Evolutionary conservation across 805 yeast species (phyloP).

Genomic region (Candida xyloterini): DNA sequence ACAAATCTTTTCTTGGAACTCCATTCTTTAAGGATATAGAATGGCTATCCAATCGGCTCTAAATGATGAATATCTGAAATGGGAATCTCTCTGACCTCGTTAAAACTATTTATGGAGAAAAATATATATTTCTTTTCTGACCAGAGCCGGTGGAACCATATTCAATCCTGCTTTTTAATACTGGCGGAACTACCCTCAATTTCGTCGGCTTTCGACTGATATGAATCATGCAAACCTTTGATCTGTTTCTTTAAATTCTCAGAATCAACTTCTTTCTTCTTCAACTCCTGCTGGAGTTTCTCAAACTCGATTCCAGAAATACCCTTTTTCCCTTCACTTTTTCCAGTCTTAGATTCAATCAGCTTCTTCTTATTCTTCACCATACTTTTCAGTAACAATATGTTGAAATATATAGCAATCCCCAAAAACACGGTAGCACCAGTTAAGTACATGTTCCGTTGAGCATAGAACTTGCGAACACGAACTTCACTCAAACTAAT

Average conservation of each 20-base stretch:
- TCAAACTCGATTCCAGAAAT: slow-evolving; percentile 27
- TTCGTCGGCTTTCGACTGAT: slow-evolving; percentile 36
- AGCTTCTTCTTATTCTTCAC: slow-evolving; percentile 35
- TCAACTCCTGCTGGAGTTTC: slow-evolving; percentile 18
- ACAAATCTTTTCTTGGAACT: neutral
- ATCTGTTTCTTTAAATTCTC: slow-evolving; percentile 43
- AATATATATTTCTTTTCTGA: slow-evolving; percentile 22
- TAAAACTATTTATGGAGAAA: slow-evolving; percentile 28
- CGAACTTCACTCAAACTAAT: slow-evolving; percentile 26
- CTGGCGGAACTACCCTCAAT: neutral
- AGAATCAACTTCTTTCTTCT: slow-evolving; percentile 20
- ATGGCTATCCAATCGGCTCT: slow-evolving; percentile 5
- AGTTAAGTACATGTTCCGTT: slow-evolving; percentile 52
- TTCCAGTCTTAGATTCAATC: slow-evolving; percentile 9
- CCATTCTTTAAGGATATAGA: slow-evolving; percentile 6
- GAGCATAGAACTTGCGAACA: slow-evolving; percentile 54
- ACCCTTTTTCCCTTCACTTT: slow-evolving; percentile 39
- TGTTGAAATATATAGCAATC: slow-evolving; percentile 43
- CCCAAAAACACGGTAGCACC: slow-evolving; percentile 52
- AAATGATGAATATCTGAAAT: slow-evolving; percentile 30
- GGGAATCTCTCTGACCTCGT: slow-evolving; percentile 37
- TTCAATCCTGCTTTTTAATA: slow-evolving; percentile 8
- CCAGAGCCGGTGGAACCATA: neutral
- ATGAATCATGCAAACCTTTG: slow-evolving; percentile 39
- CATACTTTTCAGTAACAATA: slow-evolving; percentile 42